phyloP scores from a whole-genome alignment of 2,329 filamentous ascomycete genomes.

The Aphanoascus verrucosus region DNA sequence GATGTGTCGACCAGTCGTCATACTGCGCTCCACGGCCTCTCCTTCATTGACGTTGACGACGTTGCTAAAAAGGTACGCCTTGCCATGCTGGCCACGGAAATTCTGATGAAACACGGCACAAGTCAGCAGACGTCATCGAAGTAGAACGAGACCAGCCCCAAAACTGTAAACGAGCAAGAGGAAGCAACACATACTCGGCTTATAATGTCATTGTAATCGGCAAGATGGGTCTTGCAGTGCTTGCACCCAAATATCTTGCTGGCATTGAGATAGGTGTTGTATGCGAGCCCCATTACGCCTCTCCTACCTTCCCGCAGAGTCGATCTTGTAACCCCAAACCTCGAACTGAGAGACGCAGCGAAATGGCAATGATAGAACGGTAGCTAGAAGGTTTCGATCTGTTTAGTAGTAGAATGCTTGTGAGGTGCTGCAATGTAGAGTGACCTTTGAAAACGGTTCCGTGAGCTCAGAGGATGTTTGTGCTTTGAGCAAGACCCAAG shows the following conservation, averaged over 20 bases:
- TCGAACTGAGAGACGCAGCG: neutral
- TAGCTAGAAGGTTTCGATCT: neutral
- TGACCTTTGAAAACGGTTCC: neutral
- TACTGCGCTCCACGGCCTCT: constrained; percentile 85
- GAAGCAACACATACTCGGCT: constrained; percentile 56
- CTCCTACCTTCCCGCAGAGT: constrained; percentile 9
- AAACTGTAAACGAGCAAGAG: neutral
- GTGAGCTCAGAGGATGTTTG: neutral
- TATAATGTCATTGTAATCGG: constrained; percentile 92
- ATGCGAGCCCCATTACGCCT: constrained; percentile 65
- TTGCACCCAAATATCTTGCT: constrained; percentile 87
- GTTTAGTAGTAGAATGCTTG: constrained; percentile 9
- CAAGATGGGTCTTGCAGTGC: constrained; percentile 87
- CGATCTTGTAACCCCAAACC: neutral
- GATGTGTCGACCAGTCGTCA: constrained; percentile 92
- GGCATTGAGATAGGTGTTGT: constrained; percentile 83
- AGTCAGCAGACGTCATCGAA: constrained; percentile 1
- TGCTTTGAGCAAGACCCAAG: neutral
- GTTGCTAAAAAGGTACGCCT: constrained; percentile 88
- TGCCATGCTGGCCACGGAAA: constrained; percentile 96
- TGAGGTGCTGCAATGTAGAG: neutral
- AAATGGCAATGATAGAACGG: neutral
- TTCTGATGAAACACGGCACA: constrained; percentile 50
- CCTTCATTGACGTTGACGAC: constrained; percentile 81
- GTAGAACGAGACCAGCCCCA: neutral